Evolutionary conservation across 352 stramenopile species (phyloP).

Genomic region (Globisporangium polare): DNA sequence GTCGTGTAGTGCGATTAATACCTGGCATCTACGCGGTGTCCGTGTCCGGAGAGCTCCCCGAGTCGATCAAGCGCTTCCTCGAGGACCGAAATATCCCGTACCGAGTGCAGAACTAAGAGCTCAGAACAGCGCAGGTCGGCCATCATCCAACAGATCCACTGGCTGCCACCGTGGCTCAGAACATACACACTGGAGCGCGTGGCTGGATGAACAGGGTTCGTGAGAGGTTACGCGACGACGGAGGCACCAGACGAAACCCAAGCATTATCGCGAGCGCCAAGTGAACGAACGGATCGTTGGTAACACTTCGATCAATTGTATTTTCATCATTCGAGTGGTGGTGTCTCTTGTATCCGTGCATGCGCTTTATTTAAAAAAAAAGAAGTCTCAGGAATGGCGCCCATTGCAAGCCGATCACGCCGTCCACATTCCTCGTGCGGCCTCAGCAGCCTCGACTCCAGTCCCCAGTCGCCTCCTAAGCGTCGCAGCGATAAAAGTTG

Average conservation of each 20-base stretch:
- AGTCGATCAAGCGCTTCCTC: conserved; percentile 87
- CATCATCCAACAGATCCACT: neutral
- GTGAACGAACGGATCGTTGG: neutral
- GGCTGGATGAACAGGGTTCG: no score
- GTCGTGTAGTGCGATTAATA: conserved; percentile 57
- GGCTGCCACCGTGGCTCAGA: neutral
- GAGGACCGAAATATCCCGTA: conserved; percentile 87
- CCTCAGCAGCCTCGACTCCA: neutral
- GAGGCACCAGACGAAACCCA: neutral
- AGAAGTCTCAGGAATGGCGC: neutral
- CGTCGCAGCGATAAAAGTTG: conserved; percentile 31
- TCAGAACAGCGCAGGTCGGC: neutral
- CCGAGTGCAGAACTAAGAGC: conserved; percentile 56
- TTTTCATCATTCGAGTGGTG: neutral
- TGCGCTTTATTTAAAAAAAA: neutral
- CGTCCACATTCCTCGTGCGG: neutral
- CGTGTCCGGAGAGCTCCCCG: conserved; percentile 77
- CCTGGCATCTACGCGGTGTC: conserved; percentile 87
- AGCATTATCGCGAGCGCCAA: neutral
- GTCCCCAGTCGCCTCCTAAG: neutral
- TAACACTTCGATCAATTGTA: neutral
- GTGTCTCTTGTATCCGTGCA: neutral
- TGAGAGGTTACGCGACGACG: neutral
- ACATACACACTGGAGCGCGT: neutral
- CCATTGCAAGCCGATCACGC: neutral